Percentiles rank a stretch among this genome's conserved stretches.
Conservation (phyloP, 2,329 filamentous ascomycete species). For the Apiospora saccharicola region DNA sequence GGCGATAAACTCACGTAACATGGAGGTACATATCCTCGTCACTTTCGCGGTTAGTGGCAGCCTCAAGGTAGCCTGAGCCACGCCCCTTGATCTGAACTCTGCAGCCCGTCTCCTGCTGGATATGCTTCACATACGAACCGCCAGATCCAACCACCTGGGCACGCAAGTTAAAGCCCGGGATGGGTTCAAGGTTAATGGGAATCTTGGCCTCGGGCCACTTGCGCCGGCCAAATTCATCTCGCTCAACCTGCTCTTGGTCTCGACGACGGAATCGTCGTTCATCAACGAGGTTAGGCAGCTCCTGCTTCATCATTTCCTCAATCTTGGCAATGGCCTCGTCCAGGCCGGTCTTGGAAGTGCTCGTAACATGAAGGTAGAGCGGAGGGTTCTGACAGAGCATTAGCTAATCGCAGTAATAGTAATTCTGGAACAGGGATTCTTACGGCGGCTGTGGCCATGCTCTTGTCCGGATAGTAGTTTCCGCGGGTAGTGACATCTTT, state of each 20-base stretch:
- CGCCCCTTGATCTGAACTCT: slow-evolving; percentile 98
- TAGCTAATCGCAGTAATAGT: slow-evolving; percentile 23
- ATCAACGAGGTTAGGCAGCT: slow-evolving; percentile 93
- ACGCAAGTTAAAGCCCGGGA: slow-evolving; percentile 93
- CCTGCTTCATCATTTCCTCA: slow-evolving; percentile 94
- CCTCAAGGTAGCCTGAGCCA: slow-evolving; percentile 92
- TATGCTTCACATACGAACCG: slow-evolving; percentile 96
- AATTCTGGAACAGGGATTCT: slow-evolving; percentile 45
- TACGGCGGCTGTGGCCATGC: slow-evolving; percentile 93
- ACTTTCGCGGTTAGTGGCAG: slow-evolving; percentile 85
- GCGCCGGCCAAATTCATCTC: slow-evolving; percentile 89
- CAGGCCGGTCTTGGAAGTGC: slow-evolving; percentile 88
- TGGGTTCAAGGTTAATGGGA: slow-evolving; percentile 86
- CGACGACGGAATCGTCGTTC: slow-evolving; percentile 89
- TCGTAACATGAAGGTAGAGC: slow-evolving; percentile 93
- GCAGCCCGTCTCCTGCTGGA: slow-evolving; percentile 93
- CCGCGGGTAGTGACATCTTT: slow-evolving; percentile 99
- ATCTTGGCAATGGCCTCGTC: slow-evolving; percentile 89
- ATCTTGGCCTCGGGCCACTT: slow-evolving; percentile 99
- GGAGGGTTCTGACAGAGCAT: slow-evolving; percentile 76
- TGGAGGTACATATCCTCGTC: slow-evolving; percentile 98
- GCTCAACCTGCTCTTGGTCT: slow-evolving; percentile 82
- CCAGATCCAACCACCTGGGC: slow-evolving; percentile 96
- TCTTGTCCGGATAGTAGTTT: slow-evolving; percentile 96
- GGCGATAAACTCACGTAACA: slow-evolving; percentile 74